Base-by-base conservation (phyloP, 2,329 filamentous ascomycete species). In the Diaporthe humulicola region DNA sequence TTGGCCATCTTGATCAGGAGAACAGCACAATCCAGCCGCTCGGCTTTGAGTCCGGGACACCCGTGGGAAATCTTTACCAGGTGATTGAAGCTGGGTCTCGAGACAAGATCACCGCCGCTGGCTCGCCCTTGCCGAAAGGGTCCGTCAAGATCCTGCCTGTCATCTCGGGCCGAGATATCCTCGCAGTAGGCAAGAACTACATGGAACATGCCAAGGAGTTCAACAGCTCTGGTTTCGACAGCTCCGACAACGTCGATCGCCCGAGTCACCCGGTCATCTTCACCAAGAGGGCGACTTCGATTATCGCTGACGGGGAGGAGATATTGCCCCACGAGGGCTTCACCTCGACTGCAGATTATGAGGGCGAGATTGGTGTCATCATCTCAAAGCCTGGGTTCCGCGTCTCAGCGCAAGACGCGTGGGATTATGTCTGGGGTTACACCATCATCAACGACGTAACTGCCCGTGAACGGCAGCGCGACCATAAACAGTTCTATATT, bases 131-230 rank as follows among this genome's bases (percentile, higher is more conserved):
- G 56, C 33, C 33, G 5, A 4, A 2, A 2, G 33, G 33, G 12
- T 58, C 56, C 19, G 56, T 36, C 56, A 58, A 17, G 56, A 58
- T 58, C 33, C 56, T 58, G 33, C 56, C 56, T 58, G 33, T 38
- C 12, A 17, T 58, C 56, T 38, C 56, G 2, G 56, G 56, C 2
- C 56, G 33, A 15, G 56, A 58, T 58, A 33, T 58, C 22, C 56
- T 58, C 56, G 56, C 56, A 14, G 56, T 58, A 8, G 56, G 56
- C 5, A 58, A 58, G 22, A 58, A 58, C 15, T 58, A 58, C 22
- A 58, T 58, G 56, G 56, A 58, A 7, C 56, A 58, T 36, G 56
- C 56, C 56, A 58, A 58, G 33, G 56, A 58, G 14, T 58, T 58
- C 33, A 58, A 58, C 56, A 58, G 56, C 19, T 58, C 56, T 7